These are phyloP conservation scores for Talaromyces thailandensis DNA, from an alignment of 495 filamentous ascomycete species.

Conservation along the genomic window DNA sequence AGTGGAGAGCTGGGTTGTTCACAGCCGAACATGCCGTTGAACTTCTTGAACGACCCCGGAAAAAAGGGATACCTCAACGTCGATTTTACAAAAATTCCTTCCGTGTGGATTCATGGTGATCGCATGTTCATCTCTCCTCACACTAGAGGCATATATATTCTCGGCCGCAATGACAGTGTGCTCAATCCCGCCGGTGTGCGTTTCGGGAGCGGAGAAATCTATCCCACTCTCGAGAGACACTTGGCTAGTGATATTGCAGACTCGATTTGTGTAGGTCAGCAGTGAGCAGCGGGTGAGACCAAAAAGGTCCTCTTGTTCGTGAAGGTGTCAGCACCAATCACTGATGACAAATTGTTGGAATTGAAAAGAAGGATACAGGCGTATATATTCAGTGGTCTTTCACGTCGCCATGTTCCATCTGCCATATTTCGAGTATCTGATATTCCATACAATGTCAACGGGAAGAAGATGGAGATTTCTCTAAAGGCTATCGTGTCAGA, in stretches of 20 bases:
- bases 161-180: slow-evolving; percentile 68
- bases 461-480: slow-evolving; percentile 72
- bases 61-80: slow-evolving; percentile 52
- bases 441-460: slow-evolving; percentile 59
- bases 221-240: slow-evolving; percentile 56
- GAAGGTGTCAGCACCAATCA: slow-evolving; percentile 40
- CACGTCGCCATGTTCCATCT: slow-evolving; percentile 2
- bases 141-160: slow-evolving; percentile 52
- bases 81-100: slow-evolving; percentile 52
- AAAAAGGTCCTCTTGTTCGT: slow-evolving; percentile 70
- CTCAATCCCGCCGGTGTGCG: slow-evolving; percentile 71
- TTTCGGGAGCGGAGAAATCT: slow-evolving; percentile 73
- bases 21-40: slow-evolving; percentile 56
- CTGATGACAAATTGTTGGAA: not conserved
- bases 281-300: slow-evolving; percentile 55
- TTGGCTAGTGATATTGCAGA: slow-evolving; percentile 55
- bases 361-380: not conserved
- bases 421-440: not conserved
- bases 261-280: slow-evolving; percentile 66
- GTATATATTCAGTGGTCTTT: not conserved
- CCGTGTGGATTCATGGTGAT: slow-evolving; percentile 77
- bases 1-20: slow-evolving; percentile 67
- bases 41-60: slow-evolving; percentile 55
- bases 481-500: slow-evolving; percentile 63
- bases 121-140: slow-evolving; percentile 60